These are phyloP conservation scores for Cyclostephanos invisitatus DNA, from an alignment of 108 stramenopile species.

Conservation along the genomic window DNA sequence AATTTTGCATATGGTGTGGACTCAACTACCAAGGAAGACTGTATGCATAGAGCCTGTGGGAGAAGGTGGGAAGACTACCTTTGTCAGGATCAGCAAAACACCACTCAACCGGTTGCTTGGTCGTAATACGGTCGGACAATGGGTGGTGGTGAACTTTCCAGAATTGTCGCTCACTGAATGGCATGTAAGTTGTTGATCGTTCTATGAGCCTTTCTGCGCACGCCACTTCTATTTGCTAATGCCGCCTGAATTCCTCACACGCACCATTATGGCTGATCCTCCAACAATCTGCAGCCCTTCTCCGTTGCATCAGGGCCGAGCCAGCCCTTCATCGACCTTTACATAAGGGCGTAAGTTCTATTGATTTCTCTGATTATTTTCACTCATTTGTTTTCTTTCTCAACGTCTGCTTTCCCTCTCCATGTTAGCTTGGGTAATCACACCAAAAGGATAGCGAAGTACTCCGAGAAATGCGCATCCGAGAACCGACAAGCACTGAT, in stretches of 20 bases:
- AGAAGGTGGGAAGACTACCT: constrained; percentile 18
- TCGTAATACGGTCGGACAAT: constrained; percentile 26
- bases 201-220: background rate
- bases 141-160: constrained; percentile 36
- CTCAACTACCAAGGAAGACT: constrained; percentile 22
- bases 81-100: constrained; percentile 28
- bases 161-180: constrained; percentile 33
- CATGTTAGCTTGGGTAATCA: constrained; percentile 7
- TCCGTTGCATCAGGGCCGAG: constrained; percentile 36
- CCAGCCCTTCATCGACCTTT: constrained; percentile 25
- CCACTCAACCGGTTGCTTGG: constrained; percentile 16
- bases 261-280: background rate
- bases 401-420: background rate
- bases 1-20: constrained; percentile 21
- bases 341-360: constrained; percentile 18
- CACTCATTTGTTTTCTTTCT: background rate
- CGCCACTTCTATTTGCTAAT: background rate
- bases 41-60: constrained; percentile 10
- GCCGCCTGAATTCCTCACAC: background rate
- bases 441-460: constrained; percentile 2
- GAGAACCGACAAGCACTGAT: constrained; percentile 10
- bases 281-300: constrained; percentile 17
- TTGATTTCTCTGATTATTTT: background rate
- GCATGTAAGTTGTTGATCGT: constrained; percentile 19
- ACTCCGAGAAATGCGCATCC: constrained; percentile 6